Evolutionary conservation across 495 filamentous ascomycete genomes (phyloP).

Genomic region (Choiromyces venosus): DNA sequence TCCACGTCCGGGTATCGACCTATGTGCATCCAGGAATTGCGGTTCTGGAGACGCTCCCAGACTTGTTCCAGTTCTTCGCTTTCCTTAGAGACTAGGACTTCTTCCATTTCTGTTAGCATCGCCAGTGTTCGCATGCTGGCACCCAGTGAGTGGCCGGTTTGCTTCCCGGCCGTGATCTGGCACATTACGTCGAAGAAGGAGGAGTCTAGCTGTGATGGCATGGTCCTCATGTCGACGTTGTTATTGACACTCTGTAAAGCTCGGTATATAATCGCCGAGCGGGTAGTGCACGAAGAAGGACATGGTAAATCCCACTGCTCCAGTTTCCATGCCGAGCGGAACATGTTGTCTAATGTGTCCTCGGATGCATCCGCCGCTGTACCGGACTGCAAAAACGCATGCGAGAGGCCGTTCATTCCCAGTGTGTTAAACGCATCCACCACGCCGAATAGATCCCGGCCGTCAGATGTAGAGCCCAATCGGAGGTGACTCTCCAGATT

Average conservation of each 20-base stretch:
- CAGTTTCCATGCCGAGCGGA: slow-evolving; percentile 75
- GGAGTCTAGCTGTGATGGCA: slow-evolving; percentile 54
- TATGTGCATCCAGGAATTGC: slow-evolving; percentile 71
- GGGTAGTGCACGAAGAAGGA: slow-evolving; percentile 55
- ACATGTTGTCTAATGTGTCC: slow-evolving; percentile 61
- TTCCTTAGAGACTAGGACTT: slow-evolving; percentile 59
- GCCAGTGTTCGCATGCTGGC: slow-evolving; percentile 66
- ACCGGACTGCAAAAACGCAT: slow-evolving; percentile 57
- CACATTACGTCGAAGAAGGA: slow-evolving; percentile 61
- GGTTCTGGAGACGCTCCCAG: slow-evolving; percentile 57
- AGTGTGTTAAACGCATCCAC: slow-evolving; percentile 61
- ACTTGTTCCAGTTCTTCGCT: slow-evolving; percentile 56
- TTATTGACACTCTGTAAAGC: slow-evolving; percentile 74
- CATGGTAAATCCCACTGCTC: slow-evolving; percentile 90
- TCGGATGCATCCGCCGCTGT: slow-evolving; percentile 53
- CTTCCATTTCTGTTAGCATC: slow-evolving; percentile 72
- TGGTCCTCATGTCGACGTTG: slow-evolving; percentile 51
- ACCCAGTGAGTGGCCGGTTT: slow-evolving; percentile 57
- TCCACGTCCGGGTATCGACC: slow-evolving; percentile 76
- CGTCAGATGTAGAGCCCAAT: slow-evolving; percentile 22
- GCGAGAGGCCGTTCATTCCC: slow-evolving; percentile 65
- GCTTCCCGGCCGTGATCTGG: slow-evolving; percentile 51
- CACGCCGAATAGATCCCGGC: slow-evolving; percentile 47
- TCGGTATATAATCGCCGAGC: slow-evolving; percentile 66
- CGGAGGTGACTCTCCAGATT: slow-evolving; percentile 80